Evolutionary conservation across 148 eudicot genomes (phyloP).

Genomic region (Simmondsia chinensis): DNA sequence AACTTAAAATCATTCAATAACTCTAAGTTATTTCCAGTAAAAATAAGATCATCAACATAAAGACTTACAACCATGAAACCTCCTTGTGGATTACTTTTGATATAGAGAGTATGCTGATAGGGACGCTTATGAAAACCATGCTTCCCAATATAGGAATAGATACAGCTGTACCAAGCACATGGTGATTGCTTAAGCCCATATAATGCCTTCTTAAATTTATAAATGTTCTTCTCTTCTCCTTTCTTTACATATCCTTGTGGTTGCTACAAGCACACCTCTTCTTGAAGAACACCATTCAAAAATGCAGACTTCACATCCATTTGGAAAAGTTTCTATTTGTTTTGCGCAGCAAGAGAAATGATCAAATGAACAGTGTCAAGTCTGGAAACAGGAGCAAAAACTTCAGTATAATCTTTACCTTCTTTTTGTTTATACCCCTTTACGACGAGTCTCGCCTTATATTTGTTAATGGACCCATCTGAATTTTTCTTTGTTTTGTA

Average conservation of each 20-base stretch:
- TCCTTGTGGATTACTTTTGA: background rate
- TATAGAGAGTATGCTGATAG: slow-evolving; percentile 6
- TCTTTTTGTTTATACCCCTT: background rate
- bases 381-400: background rate
- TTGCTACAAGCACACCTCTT: slow-evolving; percentile 6
- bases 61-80: background rate
- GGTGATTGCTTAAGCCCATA: slow-evolving; percentile 16
- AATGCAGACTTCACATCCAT: slow-evolving; percentile 9
- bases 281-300: background rate
- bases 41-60: slow-evolving; percentile 9
- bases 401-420: background rate
- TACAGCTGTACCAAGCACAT: slow-evolving; percentile 11
- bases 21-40: background rate
- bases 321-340: background rate
- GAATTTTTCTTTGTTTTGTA: background rate
- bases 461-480: background rate
- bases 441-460: background rate
- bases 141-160: slow-evolving; percentile 3
- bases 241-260: slow-evolving; percentile 3
- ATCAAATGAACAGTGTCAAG: background rate
- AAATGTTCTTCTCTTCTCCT: slow-evolving; percentile 5
- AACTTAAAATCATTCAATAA: slow-evolving; percentile 1
- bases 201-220: slow-evolving; percentile 2
- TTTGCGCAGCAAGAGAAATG: background rate
- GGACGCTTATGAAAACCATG: slow-evolving; percentile 7